Conservation (phyloP, 148 eudicot genomes). For the Diospyros lotus region DNA sequence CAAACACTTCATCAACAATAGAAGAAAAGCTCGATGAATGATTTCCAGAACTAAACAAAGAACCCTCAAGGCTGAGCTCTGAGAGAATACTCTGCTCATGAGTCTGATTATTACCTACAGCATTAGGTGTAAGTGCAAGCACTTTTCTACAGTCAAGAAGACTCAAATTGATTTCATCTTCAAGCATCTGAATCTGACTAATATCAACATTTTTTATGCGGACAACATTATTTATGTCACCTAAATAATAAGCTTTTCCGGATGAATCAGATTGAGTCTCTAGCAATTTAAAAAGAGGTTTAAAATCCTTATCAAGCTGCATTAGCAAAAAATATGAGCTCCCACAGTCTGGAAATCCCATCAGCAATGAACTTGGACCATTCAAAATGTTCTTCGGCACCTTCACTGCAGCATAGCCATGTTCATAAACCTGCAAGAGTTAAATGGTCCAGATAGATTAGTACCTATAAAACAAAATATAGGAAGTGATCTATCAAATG, state of each 20-base stretch:
- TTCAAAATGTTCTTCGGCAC: conserved; percentile 59
- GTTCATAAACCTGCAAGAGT: conserved; percentile 73
- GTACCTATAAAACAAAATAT: background rate
- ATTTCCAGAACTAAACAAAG: conserved; percentile 34
- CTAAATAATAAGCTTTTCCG: conserved; percentile 45
- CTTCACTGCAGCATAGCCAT: conserved; percentile 58
- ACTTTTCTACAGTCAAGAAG: conserved; percentile 58
- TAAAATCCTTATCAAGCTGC: conserved; percentile 84
- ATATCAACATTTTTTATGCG: conserved; percentile 67
- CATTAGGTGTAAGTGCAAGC: conserved; percentile 31
- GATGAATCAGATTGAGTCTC: conserved; percentile 59
- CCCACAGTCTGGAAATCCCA: conserved; percentile 90
- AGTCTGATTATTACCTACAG: conserved; percentile 30
- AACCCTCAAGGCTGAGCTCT: conserved; percentile 41
- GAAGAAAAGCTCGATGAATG: conserved; percentile 68
- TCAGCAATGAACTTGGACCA: conserved; percentile 58
- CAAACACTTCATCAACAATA: conserved; percentile 81
- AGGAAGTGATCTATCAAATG: background rate
- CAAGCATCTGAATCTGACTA: conserved; percentile 65
- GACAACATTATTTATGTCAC: conserved; percentile 33
- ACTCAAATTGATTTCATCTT: conserved; percentile 80
- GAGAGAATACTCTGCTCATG: conserved; percentile 48
- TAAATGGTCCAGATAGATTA: background rate
- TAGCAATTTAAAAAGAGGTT: conserved; percentile 64
- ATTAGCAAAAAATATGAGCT: conserved; percentile 74